phyloP scores from a whole-genome alignment of 2,329 filamentous ascomycete genomes.

The Oidium heveae region DNA sequence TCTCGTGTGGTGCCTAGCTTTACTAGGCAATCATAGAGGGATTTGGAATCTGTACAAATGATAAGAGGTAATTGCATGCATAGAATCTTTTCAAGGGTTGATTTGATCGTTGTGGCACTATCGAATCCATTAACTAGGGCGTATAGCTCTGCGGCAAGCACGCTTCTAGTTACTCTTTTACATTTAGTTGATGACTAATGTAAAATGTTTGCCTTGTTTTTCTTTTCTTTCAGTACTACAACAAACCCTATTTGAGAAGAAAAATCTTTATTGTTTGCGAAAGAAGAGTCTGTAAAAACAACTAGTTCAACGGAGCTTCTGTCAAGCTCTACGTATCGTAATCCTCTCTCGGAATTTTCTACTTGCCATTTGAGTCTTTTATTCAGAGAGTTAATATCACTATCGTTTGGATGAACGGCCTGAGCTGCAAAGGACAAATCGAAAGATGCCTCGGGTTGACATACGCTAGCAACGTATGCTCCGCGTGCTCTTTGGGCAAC shows the following conservation, averaged over 20 bases:
- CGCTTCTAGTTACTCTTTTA: slow-evolving; percentile 2
- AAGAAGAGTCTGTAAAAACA: background rate
- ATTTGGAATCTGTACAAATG: background rate
- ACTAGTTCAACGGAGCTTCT: background rate
- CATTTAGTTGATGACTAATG: background rate
- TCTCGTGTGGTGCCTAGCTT: background rate
- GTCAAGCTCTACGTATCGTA: background rate
- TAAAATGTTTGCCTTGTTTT: background rate
- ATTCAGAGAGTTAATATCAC: background rate
- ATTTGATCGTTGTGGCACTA: background rate
- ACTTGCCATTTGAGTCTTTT: background rate
- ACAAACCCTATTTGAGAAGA: background rate
- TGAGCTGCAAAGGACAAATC: background rate
- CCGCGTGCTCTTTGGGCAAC: background rate
- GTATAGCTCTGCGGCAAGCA: background rate
- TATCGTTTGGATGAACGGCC: background rate
- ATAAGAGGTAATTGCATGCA: background rate
- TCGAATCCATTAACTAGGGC: background rate
- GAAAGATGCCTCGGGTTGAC: background rate
- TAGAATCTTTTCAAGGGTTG: background rate
- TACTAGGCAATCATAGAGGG: background rate
- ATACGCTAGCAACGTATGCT: background rate
- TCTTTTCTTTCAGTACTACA: background rate
- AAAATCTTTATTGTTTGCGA: background rate
- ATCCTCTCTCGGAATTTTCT: background rate